Conservation (phyloP, 116 monocot genomes). For the Iris pallida region DNA sequence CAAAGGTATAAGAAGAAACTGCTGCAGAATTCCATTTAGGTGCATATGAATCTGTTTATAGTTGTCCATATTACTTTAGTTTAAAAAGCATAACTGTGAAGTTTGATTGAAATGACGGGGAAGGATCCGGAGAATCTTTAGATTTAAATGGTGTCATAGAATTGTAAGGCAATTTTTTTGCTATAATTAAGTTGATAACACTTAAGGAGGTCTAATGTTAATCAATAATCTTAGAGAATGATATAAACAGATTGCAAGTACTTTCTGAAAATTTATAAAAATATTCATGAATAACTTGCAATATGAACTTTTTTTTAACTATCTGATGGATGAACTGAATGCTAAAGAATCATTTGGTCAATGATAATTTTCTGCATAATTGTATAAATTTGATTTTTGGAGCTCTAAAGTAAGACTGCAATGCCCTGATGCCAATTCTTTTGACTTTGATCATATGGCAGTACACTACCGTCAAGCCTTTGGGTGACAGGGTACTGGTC, state of each 20-base stretch:
- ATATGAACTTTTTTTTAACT: neutral
- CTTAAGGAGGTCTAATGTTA: no score
- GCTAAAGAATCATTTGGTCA: neutral
- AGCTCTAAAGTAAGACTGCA: neutral
- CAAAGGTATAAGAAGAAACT: conserved; percentile 41
- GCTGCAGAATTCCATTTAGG: neutral
- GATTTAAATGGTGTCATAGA: neutral
- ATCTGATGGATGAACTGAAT: neutral
- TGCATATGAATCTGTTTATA: neutral
- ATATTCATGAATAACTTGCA: no score
- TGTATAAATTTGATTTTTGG: neutral
- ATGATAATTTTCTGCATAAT: neutral
- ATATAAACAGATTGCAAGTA: no score
- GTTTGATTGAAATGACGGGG: neutral
- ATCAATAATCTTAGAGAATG: no score
- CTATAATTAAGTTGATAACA: neutral
- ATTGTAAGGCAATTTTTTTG: neutral
- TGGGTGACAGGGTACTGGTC: conserved; percentile 39
- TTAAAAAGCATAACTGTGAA: neutral
- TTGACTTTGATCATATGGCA: conserved; percentile 10
- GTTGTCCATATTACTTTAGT: neutral
- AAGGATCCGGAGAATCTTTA: neutral
- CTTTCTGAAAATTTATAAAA: no score
- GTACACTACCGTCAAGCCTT: conserved; percentile 38
- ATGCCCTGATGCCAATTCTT: neutral